phyloP scores from a whole-genome alignment of 2,329 filamentous ascomycete genomes.

The Didymella exigua region DNA sequence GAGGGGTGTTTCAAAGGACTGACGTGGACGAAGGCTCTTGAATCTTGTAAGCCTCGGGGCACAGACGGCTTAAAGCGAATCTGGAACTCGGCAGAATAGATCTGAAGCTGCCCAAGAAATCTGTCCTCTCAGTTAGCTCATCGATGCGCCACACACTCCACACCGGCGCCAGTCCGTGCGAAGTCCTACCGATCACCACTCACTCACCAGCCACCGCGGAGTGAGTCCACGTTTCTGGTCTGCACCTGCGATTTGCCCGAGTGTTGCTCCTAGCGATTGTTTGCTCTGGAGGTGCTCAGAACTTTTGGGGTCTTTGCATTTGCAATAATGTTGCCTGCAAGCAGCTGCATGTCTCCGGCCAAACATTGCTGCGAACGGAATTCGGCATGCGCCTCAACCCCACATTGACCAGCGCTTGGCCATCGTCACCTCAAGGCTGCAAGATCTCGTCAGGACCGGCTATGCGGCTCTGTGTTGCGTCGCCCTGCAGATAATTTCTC shows the following conservation, averaged over 20 bases:
- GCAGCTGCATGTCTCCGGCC: background rate
- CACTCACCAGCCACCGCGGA: slow-evolving; percentile 17
- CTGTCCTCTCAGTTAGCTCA: slow-evolving; percentile 30
- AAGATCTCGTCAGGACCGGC: background rate
- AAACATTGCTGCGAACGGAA: slow-evolving; percentile 6
- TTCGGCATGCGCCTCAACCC: slow-evolving; percentile 11
- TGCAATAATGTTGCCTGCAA: background rate
- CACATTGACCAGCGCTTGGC: slow-evolving; percentile 7
- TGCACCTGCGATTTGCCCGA: slow-evolving; percentile 11
- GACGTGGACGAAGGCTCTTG: slow-evolving; percentile 9
- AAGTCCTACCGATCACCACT: background rate
- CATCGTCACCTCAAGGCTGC: slow-evolving; percentile 2
- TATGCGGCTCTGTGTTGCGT: slow-evolving; percentile 15
- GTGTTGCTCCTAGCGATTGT: background rate
- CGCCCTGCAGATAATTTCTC: background rate
- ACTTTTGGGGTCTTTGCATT: background rate
- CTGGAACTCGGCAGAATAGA: slow-evolving; percentile 17
- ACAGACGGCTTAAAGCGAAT: slow-evolving; percentile 12
- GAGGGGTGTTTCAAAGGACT: slow-evolving; percentile 1
- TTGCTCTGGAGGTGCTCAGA: background rate
- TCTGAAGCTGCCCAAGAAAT: slow-evolving; percentile 27
- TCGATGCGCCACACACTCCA: slow-evolving; percentile 18
- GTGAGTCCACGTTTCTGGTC: slow-evolving; percentile 15
- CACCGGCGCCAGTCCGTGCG: slow-evolving; percentile 11
- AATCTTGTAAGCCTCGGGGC: slow-evolving; percentile 7